phyloP scores from a whole-genome alignment of 306 rosid species.

The Vigna trinervia region DNA sequence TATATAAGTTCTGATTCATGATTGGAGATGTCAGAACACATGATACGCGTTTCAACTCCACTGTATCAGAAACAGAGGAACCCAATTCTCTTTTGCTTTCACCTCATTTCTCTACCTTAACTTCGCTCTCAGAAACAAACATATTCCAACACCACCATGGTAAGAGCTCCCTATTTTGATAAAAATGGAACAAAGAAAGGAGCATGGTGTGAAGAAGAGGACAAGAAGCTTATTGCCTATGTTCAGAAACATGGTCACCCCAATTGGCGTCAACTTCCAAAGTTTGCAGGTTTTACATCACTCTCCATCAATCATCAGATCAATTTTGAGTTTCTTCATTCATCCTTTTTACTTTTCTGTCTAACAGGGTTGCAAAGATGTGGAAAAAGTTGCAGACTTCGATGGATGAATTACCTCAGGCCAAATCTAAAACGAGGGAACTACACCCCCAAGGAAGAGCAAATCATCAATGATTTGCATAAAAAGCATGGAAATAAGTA shows the following conservation, averaged over 20 bases:
- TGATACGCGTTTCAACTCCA: constrained; percentile 46
- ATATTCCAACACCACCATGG: constrained; percentile 40
- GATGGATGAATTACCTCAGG: constrained; percentile 79
- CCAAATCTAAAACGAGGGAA: constrained; percentile 74
- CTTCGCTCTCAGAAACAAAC: constrained; percentile 1
- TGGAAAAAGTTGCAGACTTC: constrained; percentile 87
- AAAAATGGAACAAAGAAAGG: constrained; percentile 50
- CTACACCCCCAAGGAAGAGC: constrained; percentile 62
- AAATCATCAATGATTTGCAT: constrained; percentile 61
- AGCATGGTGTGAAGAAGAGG: constrained; percentile 55
- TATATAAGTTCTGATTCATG: constrained; percentile 10
- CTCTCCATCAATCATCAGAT: background rate
- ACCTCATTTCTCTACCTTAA: background rate
- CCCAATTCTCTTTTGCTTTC: constrained; percentile 13
- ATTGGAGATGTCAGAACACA: constrained; percentile 24
- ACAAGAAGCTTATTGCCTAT: constrained; percentile 35
- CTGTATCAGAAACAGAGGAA: constrained; percentile 24
- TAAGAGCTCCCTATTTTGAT: constrained; percentile 53
- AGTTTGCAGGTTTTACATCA: constrained; percentile 42
- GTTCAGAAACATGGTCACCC: constrained; percentile 44
- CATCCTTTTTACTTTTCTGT: background rate
- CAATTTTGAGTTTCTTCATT: background rate
- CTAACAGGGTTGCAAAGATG: constrained; percentile 68
- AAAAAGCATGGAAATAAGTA: constrained; percentile 80
- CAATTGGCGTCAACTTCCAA: constrained; percentile 60